Evolutionary conservation across 768 basidiomycete species (phyloP), one percentile per base, ranked within the genome.

Genomic region (Trametes cubensis): DNA sequence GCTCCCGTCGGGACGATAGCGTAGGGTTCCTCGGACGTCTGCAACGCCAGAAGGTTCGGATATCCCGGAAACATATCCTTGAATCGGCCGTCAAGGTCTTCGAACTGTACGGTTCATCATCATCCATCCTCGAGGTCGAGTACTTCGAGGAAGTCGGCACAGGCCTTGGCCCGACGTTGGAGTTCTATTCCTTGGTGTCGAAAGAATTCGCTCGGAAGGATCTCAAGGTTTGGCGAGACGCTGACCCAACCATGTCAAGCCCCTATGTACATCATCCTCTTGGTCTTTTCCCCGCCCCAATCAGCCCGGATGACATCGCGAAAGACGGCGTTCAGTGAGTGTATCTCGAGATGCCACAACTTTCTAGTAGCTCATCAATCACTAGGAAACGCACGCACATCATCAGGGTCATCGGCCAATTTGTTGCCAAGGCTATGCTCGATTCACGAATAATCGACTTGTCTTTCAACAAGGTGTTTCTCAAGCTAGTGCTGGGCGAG

Each of bases 71-170:
- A 66, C 92, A 96, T 70, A 88, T 98, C 28, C 82, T 99, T 21
- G 96, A 98, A 73, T 96, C 95, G 20, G 95, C 94, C 0, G 88
- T 95, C 70, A 98, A 98, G 75, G 93, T 95, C 10, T 93, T 99
- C 66, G 95, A 96, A 71, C 84, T 98, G 52, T 99, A 98, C 68
- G 97, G 97, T 1, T 92, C 93, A 0, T 94, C 93, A 2, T 92
- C 90, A 4, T 94, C 94, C 0, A 86, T 98, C 21, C 83, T 99
- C 44, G 97, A 99, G 73, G 94, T 98, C 53, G 95, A 99, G 77
- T 98, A 98, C 77, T 98, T 98, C 70, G 94, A 97, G 71, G 97
- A 99, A 79, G 95, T 98, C 50, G 97, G 97, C 20, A 98, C 96
- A 8, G 97, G 97, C 20, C 79, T 99, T 13, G 97, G 97, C 3